Base-by-base conservation (phyloP, 176 grass and related monocot species). In the Poa annua region DNA sequence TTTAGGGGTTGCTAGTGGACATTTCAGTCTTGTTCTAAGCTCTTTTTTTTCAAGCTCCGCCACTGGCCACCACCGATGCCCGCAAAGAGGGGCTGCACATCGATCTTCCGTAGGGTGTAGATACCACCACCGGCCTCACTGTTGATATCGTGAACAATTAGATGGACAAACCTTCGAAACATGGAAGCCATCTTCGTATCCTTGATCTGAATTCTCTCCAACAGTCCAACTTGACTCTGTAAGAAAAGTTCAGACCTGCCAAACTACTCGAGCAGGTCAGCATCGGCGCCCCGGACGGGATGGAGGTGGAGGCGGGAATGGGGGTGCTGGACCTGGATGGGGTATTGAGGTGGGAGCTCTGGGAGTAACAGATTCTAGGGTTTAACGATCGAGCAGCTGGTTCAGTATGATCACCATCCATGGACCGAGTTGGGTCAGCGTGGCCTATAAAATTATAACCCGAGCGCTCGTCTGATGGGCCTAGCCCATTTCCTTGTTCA, bases 131-230 rank as follows among this genome's bases (percentile, higher is more conserved):
- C 44, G 11, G 64, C 64, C 7, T 17, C 34, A 21, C 35, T 4
- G 8, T 68, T 65, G 62, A 11, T 0, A 42, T 69, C 19, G 35
- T 42, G 35, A 5, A 69, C 66, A 41, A 69, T 69, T 41, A 69
- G 66, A 69, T 69, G 66, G 35, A 69, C 66, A 41, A 69, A 69
- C 12, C 35, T 69, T 69, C 66, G 35, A 5, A 69, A 41, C 66
- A 42, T 69, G 66, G 66, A 69, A 35, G 35, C n/a, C 35, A 6
- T 41, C 66, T 42, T 12, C 0, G 8, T 20, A 35, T 66, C 29
- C 15, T 35, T 15, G 29, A 16, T 69, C 17, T 41, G 35, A 41
- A 69, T 1, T 41, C 66, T 69, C 35, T 21, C 32, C 10, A n/a
- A n/a, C n/a, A n/a, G n/a, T n/a, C n/a, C n/a, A 38, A 38, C 8